A percentile compares a stretch with the other conserved stretches of the same genome.
Conservation (phyloP, 257 asterid genomes). For the Nicotiana tomentosiformis region DNA sequence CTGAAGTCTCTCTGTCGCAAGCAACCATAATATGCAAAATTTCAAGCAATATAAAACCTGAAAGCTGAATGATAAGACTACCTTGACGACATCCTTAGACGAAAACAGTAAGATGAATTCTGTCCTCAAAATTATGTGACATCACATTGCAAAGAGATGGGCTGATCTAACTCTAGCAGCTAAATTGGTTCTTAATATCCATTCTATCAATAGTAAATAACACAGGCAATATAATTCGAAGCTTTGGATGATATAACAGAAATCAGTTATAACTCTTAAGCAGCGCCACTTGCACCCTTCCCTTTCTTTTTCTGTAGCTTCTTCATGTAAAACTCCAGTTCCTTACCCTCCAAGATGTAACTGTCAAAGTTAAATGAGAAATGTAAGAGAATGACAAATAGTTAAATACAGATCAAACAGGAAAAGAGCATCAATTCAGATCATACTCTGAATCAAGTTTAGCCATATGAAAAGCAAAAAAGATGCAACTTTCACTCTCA, state of each 20-base stretch:
- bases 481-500: neutral
- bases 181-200: neutral
- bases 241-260: neutral
- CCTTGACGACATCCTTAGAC: neutral
- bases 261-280: neutral
- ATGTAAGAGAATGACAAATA: neutral
- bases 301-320: slow-evolving; percentile 36
- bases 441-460: neutral
- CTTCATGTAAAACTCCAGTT: slow-evolving; percentile 30
- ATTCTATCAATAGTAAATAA: neutral
- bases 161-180: neutral
- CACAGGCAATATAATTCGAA: neutral
- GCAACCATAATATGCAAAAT: neutral
- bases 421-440: neutral
- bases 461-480: neutral
- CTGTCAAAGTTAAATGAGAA: slow-evolving; percentile 8
- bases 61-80: neutral
- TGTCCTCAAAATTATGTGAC: neutral
- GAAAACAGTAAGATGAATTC: neutral
- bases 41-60: neutral
- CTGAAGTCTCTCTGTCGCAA: neutral
- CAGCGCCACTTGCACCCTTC: slow-evolving; percentile 28
- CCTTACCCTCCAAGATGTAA: slow-evolving; percentile 35
- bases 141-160: neutral
- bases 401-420: neutral